Evolutionary conservation across 768 basidiomycete species (phyloP).

Genomic region (Astraeus odoratus): DNA sequence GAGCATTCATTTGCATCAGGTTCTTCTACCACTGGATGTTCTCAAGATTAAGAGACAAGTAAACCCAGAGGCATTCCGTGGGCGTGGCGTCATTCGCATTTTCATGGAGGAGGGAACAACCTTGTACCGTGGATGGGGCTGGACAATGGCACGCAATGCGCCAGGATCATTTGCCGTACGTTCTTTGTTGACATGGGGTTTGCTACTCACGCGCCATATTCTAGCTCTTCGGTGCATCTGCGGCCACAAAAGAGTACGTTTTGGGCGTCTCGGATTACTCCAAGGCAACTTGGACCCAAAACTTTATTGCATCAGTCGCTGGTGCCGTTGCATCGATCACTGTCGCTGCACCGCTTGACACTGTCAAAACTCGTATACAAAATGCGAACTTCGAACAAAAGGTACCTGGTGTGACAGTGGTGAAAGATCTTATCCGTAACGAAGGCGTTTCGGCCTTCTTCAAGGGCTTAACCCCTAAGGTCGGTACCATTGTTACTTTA

Average conservation of each 20-base stretch:
- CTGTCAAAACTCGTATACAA: conserved; percentile 96
- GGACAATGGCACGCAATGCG: conserved; percentile 97
- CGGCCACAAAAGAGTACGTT: conserved; percentile 87
- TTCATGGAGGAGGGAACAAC: conserved; percentile 87
- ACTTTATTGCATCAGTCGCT: conserved; percentile 91
- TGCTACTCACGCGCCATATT: background rate
- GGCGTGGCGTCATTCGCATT: conserved; percentile 84
- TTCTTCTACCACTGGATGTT: conserved; percentile 92
- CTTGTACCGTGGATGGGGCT: conserved; percentile 96
- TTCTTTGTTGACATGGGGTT: background rate
- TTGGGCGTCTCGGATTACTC: conserved; percentile 88
- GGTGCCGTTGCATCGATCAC: conserved; percentile 95
- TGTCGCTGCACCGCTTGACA: conserved; percentile 92
- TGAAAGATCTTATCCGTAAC: conserved; percentile 79
- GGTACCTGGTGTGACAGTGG: conserved; percentile 70
- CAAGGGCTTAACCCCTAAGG: conserved; percentile 97
- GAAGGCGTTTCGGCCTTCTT: conserved; percentile 85
- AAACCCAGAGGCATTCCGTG: conserved; percentile 97
- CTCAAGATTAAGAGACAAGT: conserved; percentile 99
- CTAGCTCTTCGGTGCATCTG: conserved; percentile 95
- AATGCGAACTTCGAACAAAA: conserved; percentile 95
- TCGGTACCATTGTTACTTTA: conserved; percentile 27
- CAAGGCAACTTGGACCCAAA: conserved; percentile 94
- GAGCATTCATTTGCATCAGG: conserved; percentile 31
- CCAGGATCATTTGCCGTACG: conserved; percentile 88